phyloP scores from a whole-genome alignment of 805 yeast genomes.

The Candida sphagnicola region DNA sequence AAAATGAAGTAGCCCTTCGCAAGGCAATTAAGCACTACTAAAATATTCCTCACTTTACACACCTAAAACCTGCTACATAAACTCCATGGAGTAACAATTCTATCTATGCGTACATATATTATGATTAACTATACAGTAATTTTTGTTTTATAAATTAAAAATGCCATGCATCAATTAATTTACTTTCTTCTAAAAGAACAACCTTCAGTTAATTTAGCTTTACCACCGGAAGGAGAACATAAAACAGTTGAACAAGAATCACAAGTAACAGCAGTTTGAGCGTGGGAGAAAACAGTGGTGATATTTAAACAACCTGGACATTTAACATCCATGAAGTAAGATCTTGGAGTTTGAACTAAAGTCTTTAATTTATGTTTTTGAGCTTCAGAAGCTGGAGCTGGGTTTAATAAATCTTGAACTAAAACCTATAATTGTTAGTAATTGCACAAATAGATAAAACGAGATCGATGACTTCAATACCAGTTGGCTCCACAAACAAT shows the following conservation, averaged over 20 bases:
- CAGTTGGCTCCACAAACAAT: too few species aligned
- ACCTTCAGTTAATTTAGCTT: slow-evolving; percentile 99
- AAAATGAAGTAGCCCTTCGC: too few species aligned
- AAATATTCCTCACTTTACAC: too few species aligned
- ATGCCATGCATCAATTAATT: slow-evolving; percentile 16
- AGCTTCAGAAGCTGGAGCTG: slow-evolving; percentile 94
- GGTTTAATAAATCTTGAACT: slow-evolving; percentile 99
- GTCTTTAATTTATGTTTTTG: slow-evolving; percentile 96
- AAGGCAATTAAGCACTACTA: too few species aligned
- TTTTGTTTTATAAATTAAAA: slow-evolving; percentile 1
- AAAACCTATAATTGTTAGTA: slow-evolving; percentile 60
- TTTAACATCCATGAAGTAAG: slow-evolving; percentile 99
- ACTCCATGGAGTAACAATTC: background rate
- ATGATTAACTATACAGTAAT: slow-evolving; percentile 1
- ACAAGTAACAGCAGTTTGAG: slow-evolving; percentile 99
- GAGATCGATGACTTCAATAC: too few species aligned
- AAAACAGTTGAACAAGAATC: slow-evolving; percentile 97
- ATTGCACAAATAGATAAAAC: background rate
- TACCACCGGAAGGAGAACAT: slow-evolving; percentile 99
- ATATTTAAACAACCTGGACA: slow-evolving; percentile 99
- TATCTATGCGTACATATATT: slow-evolving; percentile 1
- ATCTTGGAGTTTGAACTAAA: slow-evolving; percentile 97
- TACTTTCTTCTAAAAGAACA: slow-evolving; percentile 99
- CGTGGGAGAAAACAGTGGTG: slow-evolving; percentile 99
- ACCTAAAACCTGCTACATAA: too few species aligned